Conservation (phyloP, 2,329 filamentous ascomycete species). For the Cadophora sp. region DNA sequence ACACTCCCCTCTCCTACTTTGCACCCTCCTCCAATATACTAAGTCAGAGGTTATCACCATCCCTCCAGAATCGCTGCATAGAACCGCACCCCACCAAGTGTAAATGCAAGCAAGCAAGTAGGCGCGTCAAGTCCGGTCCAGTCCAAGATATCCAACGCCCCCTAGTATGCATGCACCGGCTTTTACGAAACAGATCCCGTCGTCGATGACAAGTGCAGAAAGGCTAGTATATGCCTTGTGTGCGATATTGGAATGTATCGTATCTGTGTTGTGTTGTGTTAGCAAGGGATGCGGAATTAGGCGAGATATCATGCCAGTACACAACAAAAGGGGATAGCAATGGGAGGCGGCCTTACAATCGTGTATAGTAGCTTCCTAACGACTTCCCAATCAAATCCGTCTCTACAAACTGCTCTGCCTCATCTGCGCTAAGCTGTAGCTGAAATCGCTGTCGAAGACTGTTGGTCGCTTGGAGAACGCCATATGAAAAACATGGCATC, state of each 20-base stretch:
- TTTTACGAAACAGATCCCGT: conserved; percentile 18
- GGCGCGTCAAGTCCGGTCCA: background rate
- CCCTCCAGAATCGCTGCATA: background rate
- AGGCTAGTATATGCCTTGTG: conserved; percentile 80
- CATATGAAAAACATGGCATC: conserved; percentile 83
- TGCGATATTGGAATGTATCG: conserved; percentile 87
- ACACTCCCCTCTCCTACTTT: background rate
- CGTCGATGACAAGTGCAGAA: no score
- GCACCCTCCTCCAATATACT: background rate
- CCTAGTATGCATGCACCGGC: conserved; percentile 26
- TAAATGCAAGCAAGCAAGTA: conserved; percentile 21
- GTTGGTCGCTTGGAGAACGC: conserved; percentile 73
- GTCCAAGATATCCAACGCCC: conserved; percentile 37
- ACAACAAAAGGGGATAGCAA: no score
- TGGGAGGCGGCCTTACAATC: conserved; percentile 66
- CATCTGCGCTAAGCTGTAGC: conserved; percentile 81
- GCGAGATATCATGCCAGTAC: background rate
- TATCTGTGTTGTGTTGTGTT: conserved; percentile 63
- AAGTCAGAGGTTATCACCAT: background rate
- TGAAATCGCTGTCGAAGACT: conserved; percentile 78
- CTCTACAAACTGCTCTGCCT: conserved; percentile 83
- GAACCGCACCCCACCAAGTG: background rate
- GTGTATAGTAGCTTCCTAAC: conserved; percentile 85
- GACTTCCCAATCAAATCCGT: conserved; percentile 81
- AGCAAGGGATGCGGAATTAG: background rate